Evolutionary conservation across 2,329 filamentous ascomycete species (phyloP).

Genomic region (Fusarium mexicanum): DNA sequence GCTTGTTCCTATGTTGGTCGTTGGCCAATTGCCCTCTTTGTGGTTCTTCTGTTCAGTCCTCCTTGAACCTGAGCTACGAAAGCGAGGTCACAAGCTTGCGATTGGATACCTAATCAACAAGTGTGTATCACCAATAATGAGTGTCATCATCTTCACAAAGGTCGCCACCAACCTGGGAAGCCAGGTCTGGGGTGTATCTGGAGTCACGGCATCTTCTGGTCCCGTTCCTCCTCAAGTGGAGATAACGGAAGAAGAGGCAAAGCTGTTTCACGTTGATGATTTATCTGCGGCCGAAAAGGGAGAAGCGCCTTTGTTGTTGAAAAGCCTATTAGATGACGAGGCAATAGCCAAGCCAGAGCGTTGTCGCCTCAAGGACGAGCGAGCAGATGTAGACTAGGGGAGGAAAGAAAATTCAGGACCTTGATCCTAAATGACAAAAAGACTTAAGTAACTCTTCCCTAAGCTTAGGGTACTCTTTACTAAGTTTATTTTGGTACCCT

Average conservation of each 20-base stretch:
- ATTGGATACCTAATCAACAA: conserved; percentile 35
- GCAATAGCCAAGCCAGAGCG: background rate
- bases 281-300: conserved; percentile 26
- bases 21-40: conserved; percentile 21
- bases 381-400: background rate
- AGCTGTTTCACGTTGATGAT: background rate
- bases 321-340: background rate
- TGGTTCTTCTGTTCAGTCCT: conserved; percentile 37
- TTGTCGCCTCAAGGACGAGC: background rate
- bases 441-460: no score
- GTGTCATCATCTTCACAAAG: conserved; percentile 39
- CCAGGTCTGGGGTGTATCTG: conserved; percentile 37
- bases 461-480: no score
- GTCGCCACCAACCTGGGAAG: conserved; percentile 36
- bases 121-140: conserved; percentile 33
- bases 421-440: no score
- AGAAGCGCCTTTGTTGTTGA: background rate
- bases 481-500: no score
- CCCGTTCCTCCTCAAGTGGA: background rate
- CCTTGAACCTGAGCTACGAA: conserved; percentile 22
- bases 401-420: no score
- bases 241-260: background rate
- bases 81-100: conserved; percentile 28
- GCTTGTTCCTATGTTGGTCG: conserved; percentile 31
- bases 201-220: conserved; percentile 34